Conservation (phyloP, 108 stramenopile species). For the Halocafeteria seosinensis region DNA sequence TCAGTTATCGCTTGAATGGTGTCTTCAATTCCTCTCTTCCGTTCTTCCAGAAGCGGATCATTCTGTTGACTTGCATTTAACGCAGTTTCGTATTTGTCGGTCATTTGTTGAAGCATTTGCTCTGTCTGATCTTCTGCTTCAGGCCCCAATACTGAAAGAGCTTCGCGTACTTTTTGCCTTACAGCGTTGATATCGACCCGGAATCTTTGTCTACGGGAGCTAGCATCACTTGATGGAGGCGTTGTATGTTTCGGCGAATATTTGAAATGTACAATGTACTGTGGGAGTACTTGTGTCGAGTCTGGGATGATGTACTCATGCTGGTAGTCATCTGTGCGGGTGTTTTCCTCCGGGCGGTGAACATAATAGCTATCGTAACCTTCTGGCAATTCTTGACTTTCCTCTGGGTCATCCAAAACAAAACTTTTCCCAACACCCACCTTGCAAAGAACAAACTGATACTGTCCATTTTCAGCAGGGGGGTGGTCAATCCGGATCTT, state of each 20-base stretch:
- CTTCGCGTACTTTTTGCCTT: not conserved
- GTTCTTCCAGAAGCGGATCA: slow-evolving; percentile 7
- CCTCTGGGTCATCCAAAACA: slow-evolving; percentile 6
- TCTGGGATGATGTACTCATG: slow-evolving; percentile 15
- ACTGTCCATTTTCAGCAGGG: not conserved
- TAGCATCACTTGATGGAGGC: not conserved
- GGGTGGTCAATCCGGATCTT: slow-evolving; percentile 1
- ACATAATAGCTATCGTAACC: slow-evolving; percentile 19
- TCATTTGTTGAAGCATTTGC: slow-evolving; percentile 2
- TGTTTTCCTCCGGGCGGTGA: slow-evolving; percentile 1
- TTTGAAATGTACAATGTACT: slow-evolving; percentile 19
- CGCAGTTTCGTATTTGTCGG: slow-evolving; percentile 10
- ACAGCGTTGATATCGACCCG: slow-evolving; percentile 5
- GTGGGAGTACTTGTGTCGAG: slow-evolving; percentile 13
- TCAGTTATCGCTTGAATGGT: not conserved
- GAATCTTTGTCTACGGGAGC: slow-evolving; percentile 13
- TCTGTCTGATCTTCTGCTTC: slow-evolving; percentile 5
- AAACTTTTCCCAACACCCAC: slow-evolving; percentile 18
- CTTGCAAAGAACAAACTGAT: slow-evolving; percentile 13
- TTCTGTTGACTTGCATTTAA: not conserved
- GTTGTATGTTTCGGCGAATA: not conserved
- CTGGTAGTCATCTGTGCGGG: not conserved
- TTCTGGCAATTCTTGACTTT: slow-evolving; percentile 1
- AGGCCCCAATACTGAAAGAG: slow-evolving; percentile 13
- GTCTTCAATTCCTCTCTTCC: not conserved